Evolutionary conservation across 805 yeast genomes (phyloP).

Genomic region (Metschnikowia santaceciliae): DNA sequence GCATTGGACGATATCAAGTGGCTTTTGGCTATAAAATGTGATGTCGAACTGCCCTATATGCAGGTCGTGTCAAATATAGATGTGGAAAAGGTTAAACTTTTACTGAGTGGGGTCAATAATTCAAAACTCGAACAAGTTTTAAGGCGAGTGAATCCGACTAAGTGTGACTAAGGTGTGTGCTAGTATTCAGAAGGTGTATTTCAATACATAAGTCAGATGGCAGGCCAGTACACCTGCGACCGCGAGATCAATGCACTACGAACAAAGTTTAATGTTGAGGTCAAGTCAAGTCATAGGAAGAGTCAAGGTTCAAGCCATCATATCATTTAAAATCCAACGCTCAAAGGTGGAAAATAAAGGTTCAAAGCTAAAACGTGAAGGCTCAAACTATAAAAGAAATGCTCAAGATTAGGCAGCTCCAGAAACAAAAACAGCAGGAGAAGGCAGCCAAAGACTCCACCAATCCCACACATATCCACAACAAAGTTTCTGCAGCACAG

Average conservation of each 20-base stretch:
- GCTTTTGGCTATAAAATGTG: conserved; percentile 15
- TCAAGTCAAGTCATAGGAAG: too few relatives aligned
- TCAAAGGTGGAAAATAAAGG: too few relatives aligned
- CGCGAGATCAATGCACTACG: background rate
- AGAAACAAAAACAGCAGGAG: conserved; percentile 19
- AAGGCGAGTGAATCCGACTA: too few relatives aligned
- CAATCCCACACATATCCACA: conserved; percentile 6
- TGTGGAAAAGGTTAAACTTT: background rate
- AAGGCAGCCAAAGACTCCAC: conserved; percentile 6
- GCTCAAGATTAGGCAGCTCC: conserved; percentile 25
- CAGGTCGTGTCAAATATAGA: conserved; percentile 1
- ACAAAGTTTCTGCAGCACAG: conserved; percentile 53
- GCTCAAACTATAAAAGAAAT: background rate
- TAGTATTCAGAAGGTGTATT: too few relatives aligned
- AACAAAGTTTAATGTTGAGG: background rate
- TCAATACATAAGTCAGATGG: background rate
- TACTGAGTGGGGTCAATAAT: background rate
- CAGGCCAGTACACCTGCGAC: conserved; percentile 3
- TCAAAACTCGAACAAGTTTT: background rate
- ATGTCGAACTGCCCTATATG: conserved; percentile 11
- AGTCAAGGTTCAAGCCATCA: too few relatives aligned
- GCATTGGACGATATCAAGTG: conserved; percentile 10
- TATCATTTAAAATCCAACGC: too few relatives aligned
- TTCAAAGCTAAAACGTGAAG: too few relatives aligned
- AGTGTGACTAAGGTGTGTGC: too few relatives aligned